phyloP scores from a whole-genome alignment of 2,329 filamentous ascomycete genomes.

The Cytospora piceicola region DNA sequence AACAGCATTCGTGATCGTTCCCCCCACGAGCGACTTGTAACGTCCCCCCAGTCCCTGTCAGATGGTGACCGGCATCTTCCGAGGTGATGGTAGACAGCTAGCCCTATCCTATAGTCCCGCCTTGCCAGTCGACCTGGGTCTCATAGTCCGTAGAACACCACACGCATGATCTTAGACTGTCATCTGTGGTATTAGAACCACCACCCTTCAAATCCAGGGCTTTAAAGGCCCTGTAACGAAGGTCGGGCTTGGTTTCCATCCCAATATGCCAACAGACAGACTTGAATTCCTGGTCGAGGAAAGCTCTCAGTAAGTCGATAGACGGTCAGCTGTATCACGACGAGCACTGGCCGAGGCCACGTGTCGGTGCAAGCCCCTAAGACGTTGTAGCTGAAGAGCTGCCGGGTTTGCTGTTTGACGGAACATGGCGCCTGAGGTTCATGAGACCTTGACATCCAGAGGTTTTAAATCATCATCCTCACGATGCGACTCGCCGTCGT shows the following conservation, averaged over 20 bases:
- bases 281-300: not conserved
- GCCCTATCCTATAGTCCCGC: not conserved
- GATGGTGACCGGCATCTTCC: conserved; percentile 1
- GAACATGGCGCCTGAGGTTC: no score
- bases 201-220: not conserved
- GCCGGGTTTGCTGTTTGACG: no score
- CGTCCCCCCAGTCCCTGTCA: conserved; percentile 4
- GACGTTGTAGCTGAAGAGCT: no score
- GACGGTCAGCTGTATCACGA: no score
- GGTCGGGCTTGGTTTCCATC: not conserved
- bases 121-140: not conserved
- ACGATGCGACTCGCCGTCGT: no score
- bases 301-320: not conserved
- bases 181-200: not conserved
- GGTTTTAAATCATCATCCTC: no score
- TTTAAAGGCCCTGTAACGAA: not conserved
- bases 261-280: not conserved
- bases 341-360: no score
- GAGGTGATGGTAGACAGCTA: conserved; percentile 4
- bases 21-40: not conserved
- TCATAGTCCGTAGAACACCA: conserved; percentile 5
- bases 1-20: not conserved
- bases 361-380: no score
- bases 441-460: no score
- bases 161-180: not conserved